phyloP scores from a whole-genome alignment of 2,329 filamentous ascomycete species.

The Epichloe glyceriae region DNA sequence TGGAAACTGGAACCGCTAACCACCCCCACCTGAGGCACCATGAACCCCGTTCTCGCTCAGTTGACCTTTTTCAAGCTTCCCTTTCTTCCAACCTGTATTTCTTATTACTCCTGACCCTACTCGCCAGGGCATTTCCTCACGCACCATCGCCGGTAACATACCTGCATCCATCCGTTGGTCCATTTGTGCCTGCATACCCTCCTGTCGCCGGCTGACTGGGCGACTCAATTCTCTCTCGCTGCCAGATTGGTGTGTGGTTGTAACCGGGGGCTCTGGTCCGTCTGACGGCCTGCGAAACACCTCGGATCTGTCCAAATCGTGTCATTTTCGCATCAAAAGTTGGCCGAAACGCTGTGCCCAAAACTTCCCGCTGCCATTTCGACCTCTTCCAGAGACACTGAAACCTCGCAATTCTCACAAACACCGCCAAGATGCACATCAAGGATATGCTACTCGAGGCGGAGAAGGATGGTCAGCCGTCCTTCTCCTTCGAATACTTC shows the following conservation, averaged over 20 bases:
- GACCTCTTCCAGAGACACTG: background rate
- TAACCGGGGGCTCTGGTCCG: background rate
- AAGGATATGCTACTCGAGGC: constrained; percentile 78
- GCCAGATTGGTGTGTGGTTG: background rate
- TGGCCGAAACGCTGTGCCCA: background rate
- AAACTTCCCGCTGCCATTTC: no score
- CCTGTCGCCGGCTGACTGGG: background rate
- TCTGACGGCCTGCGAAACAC: background rate
- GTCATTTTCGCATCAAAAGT: background rate
- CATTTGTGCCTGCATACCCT: background rate
- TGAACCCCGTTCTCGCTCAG: background rate
- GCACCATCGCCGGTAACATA: no score
- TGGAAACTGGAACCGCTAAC: no score
- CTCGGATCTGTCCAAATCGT: background rate
- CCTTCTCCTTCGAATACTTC: constrained; percentile 99
- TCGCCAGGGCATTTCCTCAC: background rate
- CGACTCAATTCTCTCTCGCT: background rate
- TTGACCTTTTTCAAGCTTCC: background rate
- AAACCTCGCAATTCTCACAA: background rate
- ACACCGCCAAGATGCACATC: constrained; percentile 71
- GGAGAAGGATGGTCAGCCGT: constrained; percentile 64
- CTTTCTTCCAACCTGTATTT: background rate
- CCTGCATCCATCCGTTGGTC: background rate
- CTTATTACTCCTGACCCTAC: background rate
- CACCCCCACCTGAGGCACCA: background rate